These are phyloP conservation scores for Botrytis fragariae DNA, from an alignment of 2,329 filamentous ascomycete species.

Conservation along the genomic window DNA sequence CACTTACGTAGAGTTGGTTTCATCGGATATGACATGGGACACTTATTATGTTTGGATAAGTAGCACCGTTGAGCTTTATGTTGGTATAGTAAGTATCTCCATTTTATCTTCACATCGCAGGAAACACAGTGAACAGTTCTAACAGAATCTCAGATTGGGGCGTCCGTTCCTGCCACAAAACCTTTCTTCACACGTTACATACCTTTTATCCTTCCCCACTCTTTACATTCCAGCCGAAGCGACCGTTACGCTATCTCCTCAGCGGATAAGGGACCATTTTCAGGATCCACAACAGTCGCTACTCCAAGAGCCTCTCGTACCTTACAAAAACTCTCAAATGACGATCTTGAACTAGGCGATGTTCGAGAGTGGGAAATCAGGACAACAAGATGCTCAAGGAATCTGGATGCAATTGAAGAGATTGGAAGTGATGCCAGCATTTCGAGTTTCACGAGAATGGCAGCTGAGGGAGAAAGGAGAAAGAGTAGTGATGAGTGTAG, in stretches of 20 bases:
- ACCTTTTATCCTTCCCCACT: slow-evolving; percentile 26
- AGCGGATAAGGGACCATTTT: neutral
- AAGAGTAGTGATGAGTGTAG: neutral
- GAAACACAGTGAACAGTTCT: neutral
- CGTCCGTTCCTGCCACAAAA: slow-evolving; percentile 45
- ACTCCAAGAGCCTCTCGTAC: neutral
- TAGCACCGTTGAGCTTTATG: slow-evolving; percentile 42
- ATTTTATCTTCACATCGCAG: neutral
- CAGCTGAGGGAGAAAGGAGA: neutral
- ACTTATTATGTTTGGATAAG: slow-evolving; percentile 38
- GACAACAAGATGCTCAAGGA: neutral
- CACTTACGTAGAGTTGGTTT: slow-evolving; percentile 33
- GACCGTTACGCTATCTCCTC: neutral
- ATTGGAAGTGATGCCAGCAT: neutral
- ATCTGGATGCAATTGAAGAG: slow-evolving; percentile 1
- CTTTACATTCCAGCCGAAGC: neutral
- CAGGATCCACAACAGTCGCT: neutral
- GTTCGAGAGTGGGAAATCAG: neutral
- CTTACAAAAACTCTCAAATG: neutral
- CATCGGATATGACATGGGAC: slow-evolving; percentile 40
- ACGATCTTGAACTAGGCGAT: neutral
- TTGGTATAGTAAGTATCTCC: slow-evolving; percentile 42
- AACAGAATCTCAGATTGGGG: slow-evolving; percentile 39
- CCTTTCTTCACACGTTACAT: slow-evolving; percentile 44
- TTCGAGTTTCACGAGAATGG: neutral